Evolutionary conservation across 768 basidiomycete species (phyloP).

Genomic region (Lentinula sp.): DNA sequence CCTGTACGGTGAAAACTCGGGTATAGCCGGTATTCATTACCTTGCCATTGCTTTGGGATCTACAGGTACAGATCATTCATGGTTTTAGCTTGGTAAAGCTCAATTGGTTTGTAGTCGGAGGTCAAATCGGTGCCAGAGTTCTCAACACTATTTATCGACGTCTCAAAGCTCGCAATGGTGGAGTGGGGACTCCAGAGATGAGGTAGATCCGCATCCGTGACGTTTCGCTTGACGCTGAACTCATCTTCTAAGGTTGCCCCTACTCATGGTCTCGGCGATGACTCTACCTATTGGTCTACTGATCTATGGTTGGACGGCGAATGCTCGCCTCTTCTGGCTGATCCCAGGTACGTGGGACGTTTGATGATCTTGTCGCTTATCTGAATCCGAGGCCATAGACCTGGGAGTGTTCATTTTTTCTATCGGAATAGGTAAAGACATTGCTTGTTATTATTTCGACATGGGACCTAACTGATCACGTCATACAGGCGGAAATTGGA

Average conservation of each 20-base stretch:
- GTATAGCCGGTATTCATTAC: conserved; percentile 58
- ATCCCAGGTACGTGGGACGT: conserved; percentile 33
- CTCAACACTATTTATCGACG: conserved; percentile 42
- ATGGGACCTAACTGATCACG: conserved; percentile 13
- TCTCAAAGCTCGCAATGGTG: conserved; percentile 40
- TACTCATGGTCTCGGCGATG: conserved; percentile 43
- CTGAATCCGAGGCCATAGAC: conserved; percentile 10
- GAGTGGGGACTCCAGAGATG: conserved; percentile 51
- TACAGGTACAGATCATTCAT: conserved; percentile 17
- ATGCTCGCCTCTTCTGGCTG: conserved; percentile 50
- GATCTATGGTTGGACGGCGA: conserved; percentile 57
- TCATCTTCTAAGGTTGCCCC: conserved; percentile 18
- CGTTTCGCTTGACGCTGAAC: neutral
- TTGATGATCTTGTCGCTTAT: neutral
- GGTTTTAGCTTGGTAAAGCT: neutral
- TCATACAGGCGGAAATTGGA: conserved; percentile 27
- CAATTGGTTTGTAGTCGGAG: conserved; percentile 19
- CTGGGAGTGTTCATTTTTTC: conserved; percentile 41
- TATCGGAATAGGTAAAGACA: conserved; percentile 39
- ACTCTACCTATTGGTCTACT: conserved; percentile 55
- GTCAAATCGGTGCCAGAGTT: conserved; percentile 34
- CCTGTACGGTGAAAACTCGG: conserved; percentile 40
- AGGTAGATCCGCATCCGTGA: conserved; percentile 18
- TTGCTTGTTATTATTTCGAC: conserved; percentile 20
- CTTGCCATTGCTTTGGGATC: conserved; percentile 53